Evolutionary conservation across 805 yeast species (phyloP).

Genomic region (Saccharomycopsis malanga): DNA sequence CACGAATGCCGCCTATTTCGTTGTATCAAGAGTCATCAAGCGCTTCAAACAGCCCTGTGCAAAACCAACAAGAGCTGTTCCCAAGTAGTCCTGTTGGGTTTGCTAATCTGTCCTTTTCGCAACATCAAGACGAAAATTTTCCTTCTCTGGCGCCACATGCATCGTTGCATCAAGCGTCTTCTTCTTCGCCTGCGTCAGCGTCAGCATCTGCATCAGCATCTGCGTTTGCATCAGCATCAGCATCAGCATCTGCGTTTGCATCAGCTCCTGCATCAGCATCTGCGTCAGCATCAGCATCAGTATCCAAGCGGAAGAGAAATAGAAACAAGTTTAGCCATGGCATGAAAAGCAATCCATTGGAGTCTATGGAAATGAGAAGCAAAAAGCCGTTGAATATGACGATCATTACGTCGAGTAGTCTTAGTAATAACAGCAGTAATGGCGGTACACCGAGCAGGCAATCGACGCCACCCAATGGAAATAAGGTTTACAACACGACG

Average conservation of each 20-base stretch:
- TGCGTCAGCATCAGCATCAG: not conserved
- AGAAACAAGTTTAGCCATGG: not conserved
- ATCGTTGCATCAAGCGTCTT: too few species aligned
- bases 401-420: too few species aligned
- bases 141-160: not conserved
- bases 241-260: not conserved
- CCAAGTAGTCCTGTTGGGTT: not conserved
- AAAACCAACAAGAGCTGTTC: not conserved
- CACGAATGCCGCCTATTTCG: too few species aligned
- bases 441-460: not conserved
- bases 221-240: not conserved
- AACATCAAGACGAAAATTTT: not conserved
- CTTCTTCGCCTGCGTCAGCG: too few species aligned
- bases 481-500: slow-evolving; percentile 14
- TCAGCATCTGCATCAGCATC: not conserved
- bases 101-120: not conserved
- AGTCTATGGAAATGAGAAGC: too few species aligned
- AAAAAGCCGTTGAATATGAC: too few species aligned
- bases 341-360: too few species aligned
- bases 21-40: too few species aligned
- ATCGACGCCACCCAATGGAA: not conserved
- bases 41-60: not conserved
- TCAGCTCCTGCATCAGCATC: not conserved
- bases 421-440: not conserved
- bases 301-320: not conserved